Evolutionary conservation across 108 stramenopile species (phyloP).

Genomic region (Conticribra guillardii): DNA sequence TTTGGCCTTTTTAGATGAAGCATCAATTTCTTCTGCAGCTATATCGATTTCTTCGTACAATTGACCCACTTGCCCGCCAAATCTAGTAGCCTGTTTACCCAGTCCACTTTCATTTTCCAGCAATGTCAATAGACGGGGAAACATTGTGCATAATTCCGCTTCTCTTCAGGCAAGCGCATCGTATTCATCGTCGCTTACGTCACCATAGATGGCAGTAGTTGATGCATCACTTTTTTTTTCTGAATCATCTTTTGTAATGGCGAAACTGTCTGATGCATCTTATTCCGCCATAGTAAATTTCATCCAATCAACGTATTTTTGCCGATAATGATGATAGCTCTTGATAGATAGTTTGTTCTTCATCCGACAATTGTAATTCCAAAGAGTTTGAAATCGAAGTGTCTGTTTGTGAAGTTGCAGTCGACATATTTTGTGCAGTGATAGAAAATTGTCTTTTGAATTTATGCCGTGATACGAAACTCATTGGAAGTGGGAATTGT

Average conservation of each 20-base stretch:
- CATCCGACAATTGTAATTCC: not conserved
- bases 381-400: no score
- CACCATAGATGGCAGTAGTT: constrained; percentile 1
- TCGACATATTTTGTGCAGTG: not conserved
- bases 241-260: not conserved
- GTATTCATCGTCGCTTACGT: constrained; percentile 73
- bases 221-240: not conserved
- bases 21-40: constrained; percentile 3
- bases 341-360: constrained; percentile 49
- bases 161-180: constrained; percentile 86
- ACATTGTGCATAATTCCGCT: constrained; percentile 55
- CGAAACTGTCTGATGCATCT: constrained; percentile 13
- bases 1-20: not conserved
- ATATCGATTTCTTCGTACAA: constrained; percentile 10
- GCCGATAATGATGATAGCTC: constrained; percentile 56
- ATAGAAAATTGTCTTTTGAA: not conserved
- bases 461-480: no score
- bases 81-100: constrained; percentile 66
- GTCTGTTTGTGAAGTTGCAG: no score
- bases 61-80: constrained; percentile 78
- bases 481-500: no score
- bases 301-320: constrained; percentile 62
- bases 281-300: constrained; percentile 46
- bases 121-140: constrained; percentile 61
- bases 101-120: constrained; percentile 66